Evolutionary conservation across 495 filamentous ascomycete genomes (phyloP).

Genomic region (Xylaria nigripes): DNA sequence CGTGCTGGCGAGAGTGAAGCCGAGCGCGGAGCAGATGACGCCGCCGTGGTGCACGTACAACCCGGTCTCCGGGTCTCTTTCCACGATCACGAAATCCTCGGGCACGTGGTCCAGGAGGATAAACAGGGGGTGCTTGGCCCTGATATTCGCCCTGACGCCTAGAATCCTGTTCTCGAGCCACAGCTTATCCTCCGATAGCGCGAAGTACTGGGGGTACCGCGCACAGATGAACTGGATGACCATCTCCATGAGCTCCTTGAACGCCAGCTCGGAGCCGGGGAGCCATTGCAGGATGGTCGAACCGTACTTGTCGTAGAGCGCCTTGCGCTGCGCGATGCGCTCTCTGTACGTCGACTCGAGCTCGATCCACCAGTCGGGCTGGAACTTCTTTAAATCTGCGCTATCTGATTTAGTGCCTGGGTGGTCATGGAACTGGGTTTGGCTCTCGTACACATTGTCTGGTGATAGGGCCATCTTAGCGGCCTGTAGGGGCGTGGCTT

Average conservation of each 20-base stretch:
- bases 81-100: slow-evolving; percentile 78
- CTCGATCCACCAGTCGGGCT: slow-evolving; percentile 88
- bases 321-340: slow-evolving; percentile 64
- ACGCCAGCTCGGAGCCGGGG: slow-evolving; percentile 72
- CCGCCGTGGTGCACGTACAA: slow-evolving; percentile 72
- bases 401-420: neutral
- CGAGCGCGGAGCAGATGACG: slow-evolving; percentile 68
- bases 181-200: slow-evolving; percentile 48
- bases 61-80: slow-evolving; percentile 64
- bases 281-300: slow-evolving; percentile 56
- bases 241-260: slow-evolving; percentile 91
- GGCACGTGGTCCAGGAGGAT: slow-evolving; percentile 76
- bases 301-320: slow-evolving; percentile 57
- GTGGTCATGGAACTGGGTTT: neutral
- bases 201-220: slow-evolving; percentile 76
- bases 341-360: slow-evolving; percentile 66
- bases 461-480: slow-evolving; percentile 82
- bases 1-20: slow-evolving; percentile 74
- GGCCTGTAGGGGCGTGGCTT: slow-evolving; percentile 67
- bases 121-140: slow-evolving; percentile 55
- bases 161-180: slow-evolving; percentile 68
- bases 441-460: slow-evolving; percentile 76
- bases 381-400: slow-evolving; percentile 68
- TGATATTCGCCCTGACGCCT: slow-evolving; percentile 52
- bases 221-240: slow-evolving; percentile 67